A percentile compares a stretch with the other conserved stretches of the same genome.
phyloP scores from a whole-genome alignment of 2,329 filamentous ascomycete genomes.

The Chalaropsis thielavioides region DNA sequence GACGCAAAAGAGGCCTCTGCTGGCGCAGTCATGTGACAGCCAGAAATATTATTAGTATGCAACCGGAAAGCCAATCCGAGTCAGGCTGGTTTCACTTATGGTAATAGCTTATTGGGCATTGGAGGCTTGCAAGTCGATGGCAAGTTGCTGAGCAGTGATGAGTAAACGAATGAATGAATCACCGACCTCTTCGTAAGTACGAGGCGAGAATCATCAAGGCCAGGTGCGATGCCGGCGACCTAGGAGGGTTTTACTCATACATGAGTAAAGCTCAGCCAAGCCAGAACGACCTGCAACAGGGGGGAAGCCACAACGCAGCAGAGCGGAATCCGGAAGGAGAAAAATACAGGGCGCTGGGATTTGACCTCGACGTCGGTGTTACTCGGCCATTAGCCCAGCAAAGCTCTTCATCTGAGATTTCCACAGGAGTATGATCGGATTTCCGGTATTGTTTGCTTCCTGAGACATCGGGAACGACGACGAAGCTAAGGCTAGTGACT shows the following conservation, averaged over 20 bases:
- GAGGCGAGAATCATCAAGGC: neutral
- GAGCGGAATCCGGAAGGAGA: slow-evolving; percentile 2
- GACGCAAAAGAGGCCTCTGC: neutral
- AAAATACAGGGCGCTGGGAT: neutral
- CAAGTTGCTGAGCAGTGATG: neutral
- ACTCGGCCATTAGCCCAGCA: neutral
- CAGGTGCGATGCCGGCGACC: neutral
- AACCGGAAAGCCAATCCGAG: neutral
- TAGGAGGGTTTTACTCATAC: neutral
- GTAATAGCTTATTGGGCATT: neutral
- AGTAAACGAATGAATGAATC: neutral
- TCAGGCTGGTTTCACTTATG: neutral
- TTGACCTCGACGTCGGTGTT: neutral
- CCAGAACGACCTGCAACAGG: neutral
- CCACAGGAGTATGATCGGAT: neutral
- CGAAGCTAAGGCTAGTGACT: neutral
- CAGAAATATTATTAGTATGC: neutral
- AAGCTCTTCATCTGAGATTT: neutral
- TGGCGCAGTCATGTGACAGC: neutral
- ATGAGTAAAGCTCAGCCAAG: neutral
- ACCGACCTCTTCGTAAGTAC: slow-evolving; percentile 4
- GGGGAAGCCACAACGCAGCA: neutral
- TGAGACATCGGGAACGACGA: slow-evolving; percentile 1
- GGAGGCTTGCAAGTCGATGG: neutral
- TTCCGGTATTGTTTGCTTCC: slow-evolving; percentile 5